Conservation (phyloP, 1,139 yeast genomes). For the Geotrichum citri-aurantii region DNA sequence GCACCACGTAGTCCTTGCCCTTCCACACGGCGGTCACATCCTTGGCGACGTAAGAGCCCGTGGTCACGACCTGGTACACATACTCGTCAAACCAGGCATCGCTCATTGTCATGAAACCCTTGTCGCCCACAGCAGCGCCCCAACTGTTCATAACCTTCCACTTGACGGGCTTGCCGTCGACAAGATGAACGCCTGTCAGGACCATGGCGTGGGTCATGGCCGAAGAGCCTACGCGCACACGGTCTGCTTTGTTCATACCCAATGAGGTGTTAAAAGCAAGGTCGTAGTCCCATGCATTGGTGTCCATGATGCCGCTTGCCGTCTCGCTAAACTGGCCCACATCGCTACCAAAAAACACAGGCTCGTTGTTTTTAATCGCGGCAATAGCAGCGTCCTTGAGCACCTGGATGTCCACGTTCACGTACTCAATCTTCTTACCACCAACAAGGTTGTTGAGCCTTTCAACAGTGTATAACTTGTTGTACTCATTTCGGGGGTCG, state of each 20-base stretch:
- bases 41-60: slow-evolving; percentile 44
- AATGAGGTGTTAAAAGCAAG: slow-evolving; percentile 51
- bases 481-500: slow-evolving; percentile 55
- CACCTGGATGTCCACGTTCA: slow-evolving; percentile 46
- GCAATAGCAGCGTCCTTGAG: slow-evolving; percentile 53
- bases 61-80: slow-evolving; percentile 59
- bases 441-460: slow-evolving; percentile 52
- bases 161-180: slow-evolving; percentile 49
- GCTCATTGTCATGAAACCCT: slow-evolving; percentile 59
- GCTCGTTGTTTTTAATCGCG: slow-evolving; percentile 55
- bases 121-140: slow-evolving; percentile 56
- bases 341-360: slow-evolving; percentile 66
- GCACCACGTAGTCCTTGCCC: slow-evolving; percentile 44
- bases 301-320: slow-evolving; percentile 49
- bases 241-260: slow-evolving; percentile 47
- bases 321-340: slow-evolving; percentile 54
- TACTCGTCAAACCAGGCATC: slow-evolving; percentile 64
- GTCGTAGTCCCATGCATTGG: slow-evolving; percentile 49
- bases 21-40: slow-evolving; percentile 47
- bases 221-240: slow-evolving; percentile 53
- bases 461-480: slow-evolving; percentile 56
- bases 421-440: slow-evolving; percentile 61
- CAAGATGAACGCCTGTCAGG: slow-evolving; percentile 54
- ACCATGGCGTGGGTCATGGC: slow-evolving; percentile 70
- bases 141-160: slow-evolving; percentile 71